phyloP scores from a whole-genome alignment of 495 filamentous ascomycete genomes.

The Penicillium flavigenum region DNA sequence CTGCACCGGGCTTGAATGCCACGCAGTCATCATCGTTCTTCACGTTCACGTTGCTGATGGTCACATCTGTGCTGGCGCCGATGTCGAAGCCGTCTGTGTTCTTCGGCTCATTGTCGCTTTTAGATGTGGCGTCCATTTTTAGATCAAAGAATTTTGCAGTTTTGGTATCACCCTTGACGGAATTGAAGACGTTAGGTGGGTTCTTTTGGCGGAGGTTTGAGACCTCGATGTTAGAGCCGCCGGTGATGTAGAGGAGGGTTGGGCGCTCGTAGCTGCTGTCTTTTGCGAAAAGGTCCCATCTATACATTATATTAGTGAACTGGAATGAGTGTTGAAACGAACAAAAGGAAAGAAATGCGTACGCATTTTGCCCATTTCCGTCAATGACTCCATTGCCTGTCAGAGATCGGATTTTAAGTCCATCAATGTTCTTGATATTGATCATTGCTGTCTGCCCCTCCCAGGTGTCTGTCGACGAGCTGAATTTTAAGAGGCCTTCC shows the following conservation, averaged over 20 bases:
- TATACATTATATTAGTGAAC: conserved; percentile 8
- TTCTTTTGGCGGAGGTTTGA: conserved; percentile 38
- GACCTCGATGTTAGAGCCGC: conserved; percentile 34
- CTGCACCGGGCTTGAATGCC: conserved; percentile 44
- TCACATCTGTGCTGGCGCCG: conserved; percentile 41
- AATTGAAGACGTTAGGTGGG: conserved; percentile 47
- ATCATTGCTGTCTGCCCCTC: conserved; percentile 41
- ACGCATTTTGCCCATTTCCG: conserved; percentile 47
- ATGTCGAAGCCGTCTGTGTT: conserved; percentile 50
- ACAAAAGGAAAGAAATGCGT: conserved; percentile 1
- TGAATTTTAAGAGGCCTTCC: conserved; percentile 42
- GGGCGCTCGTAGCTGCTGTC: conserved; percentile 39
- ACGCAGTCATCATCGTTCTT: conserved; percentile 50
- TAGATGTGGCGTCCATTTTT: conserved; percentile 36
- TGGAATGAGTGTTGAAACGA: not conserved
- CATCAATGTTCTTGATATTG: conserved; percentile 32
- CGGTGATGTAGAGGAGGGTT: conserved; percentile 44
- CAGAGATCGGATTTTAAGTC: conserved; percentile 37
- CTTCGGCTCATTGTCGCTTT: conserved; percentile 37
- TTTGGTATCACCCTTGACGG: conserved; percentile 32
- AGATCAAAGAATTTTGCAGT: conserved; percentile 37
- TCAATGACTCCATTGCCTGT: conserved; percentile 45
- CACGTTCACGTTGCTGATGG: conserved; percentile 35
- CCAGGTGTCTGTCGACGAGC: conserved; percentile 40
- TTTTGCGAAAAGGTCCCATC: conserved; percentile 39